Evolutionary conservation across 495 filamentous ascomycete genomes (phyloP).

Genomic region (Daldinia decipiens): DNA sequence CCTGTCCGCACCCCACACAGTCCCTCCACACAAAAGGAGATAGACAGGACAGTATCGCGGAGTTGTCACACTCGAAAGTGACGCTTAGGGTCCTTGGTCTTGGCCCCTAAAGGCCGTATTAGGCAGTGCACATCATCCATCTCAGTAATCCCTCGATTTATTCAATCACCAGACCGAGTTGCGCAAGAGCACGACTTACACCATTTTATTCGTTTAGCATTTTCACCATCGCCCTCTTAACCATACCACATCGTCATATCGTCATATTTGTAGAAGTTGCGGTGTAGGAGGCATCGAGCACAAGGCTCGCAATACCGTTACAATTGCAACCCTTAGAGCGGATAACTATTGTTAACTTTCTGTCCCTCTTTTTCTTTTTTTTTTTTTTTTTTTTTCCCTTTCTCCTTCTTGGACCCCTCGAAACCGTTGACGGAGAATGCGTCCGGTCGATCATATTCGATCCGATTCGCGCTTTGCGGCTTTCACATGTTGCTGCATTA

Average conservation of each 20-base stretch:
- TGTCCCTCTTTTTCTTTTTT: slow-evolving; percentile 6
- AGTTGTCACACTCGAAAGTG: slow-evolving; percentile 18
- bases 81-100: slow-evolving; percentile 25
- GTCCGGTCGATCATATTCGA: slow-evolving; percentile 41
- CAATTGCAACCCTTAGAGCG: slow-evolving; percentile 33
- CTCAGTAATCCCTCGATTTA: slow-evolving; percentile 15
- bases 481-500: slow-evolving; percentile 43
- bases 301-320: slow-evolving; percentile 36
- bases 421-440: slow-evolving; percentile 30
- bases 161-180: slow-evolving; percentile 21
- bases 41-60: slow-evolving; percentile 17
- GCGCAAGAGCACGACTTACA: slow-evolving; percentile 38
- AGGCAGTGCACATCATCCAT: slow-evolving; percentile 19
- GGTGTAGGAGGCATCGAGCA: slow-evolving; percentile 35
- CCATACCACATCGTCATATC: slow-evolving; percentile 29
- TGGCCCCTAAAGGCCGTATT: slow-evolving; percentile 25
- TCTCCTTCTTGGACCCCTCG: slow-evolving; percentile 26
- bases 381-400: no score
- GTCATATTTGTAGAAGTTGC: slow-evolving; percentile 34
- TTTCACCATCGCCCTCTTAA: slow-evolving; percentile 6
- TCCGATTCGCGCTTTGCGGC: slow-evolving; percentile 39
- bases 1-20: slow-evolving; percentile 31
- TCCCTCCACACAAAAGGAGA: slow-evolving; percentile 19
- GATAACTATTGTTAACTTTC: not conserved
- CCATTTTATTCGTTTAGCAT: slow-evolving; percentile 16